These are phyloP conservation scores for Globisporangium takayamanum DNA, from an alignment of 352 stramenopile genomes.

Conservation along the genomic window DNA sequence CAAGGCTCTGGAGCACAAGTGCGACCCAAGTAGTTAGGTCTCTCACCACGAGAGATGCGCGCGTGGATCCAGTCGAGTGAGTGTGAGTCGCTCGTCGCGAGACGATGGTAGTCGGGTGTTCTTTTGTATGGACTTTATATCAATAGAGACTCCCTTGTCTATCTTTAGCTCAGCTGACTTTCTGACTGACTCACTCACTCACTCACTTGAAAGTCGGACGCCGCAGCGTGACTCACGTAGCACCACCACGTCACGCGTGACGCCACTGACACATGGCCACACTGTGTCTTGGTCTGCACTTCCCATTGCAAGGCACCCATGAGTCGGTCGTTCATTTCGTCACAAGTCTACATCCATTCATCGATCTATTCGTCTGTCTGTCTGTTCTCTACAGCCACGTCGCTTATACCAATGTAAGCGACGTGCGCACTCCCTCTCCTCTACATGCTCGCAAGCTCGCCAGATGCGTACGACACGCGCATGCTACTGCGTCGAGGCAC, in stretches of 20 bases:
- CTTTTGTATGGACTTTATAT: not conserved
- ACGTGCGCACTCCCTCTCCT: not conserved
- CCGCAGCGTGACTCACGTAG: not conserved
- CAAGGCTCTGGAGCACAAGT: not conserved
- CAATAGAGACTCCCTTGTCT: not conserved
- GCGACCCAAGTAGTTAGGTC: not conserved
- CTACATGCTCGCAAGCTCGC: conserved; percentile 15
- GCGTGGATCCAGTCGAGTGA: too few relatives aligned
- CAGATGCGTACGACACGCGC: conserved; percentile 3
- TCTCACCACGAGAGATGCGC: too few relatives aligned
- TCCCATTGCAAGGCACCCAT: not conserved
- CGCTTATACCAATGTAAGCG: conserved; percentile 12
- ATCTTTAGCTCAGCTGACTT: not conserved
- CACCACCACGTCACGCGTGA: not conserved
- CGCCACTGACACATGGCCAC: not conserved
- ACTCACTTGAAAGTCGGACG: not conserved
- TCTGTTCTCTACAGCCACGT: not conserved
- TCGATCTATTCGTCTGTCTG: not conserved
- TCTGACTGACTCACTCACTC: not conserved
- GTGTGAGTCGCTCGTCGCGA: too few relatives aligned
- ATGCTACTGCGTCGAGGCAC: conserved; percentile 18
- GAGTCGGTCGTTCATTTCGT: not conserved
- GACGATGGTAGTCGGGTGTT: not conserved
- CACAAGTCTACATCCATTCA: not conserved
- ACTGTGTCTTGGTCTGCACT: not conserved